These are phyloP conservation scores for Orbilia brochopaga DNA, from an alignment of 2,329 filamentous ascomycete species.

Conservation along the genomic window DNA sequence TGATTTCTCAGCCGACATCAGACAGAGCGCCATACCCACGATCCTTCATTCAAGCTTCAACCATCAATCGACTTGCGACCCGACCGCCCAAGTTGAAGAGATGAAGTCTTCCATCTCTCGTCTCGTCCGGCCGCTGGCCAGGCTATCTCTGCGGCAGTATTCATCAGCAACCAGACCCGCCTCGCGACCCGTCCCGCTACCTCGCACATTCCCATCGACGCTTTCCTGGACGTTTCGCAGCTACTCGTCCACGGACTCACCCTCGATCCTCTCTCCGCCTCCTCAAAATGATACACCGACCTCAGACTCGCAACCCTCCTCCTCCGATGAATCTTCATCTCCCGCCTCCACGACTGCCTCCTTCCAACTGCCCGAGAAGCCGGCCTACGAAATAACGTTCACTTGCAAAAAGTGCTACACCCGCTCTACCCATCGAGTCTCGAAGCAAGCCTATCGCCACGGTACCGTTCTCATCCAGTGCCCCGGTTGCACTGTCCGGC, in stretches of 20 bases:
- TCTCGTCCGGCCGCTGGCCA: slow-evolving; percentile 15
- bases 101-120: slow-evolving; percentile 34
- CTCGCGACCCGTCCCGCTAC: slow-evolving; percentile 6
- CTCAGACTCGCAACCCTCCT: slow-evolving; percentile 10
- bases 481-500: slow-evolving; percentile 81
- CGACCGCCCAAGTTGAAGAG: too few species aligned
- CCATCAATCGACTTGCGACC: background rate
- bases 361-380: slow-evolving; percentile 54
- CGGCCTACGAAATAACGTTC: slow-evolving; percentile 79
- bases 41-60: slow-evolving; percentile 4
- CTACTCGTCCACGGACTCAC: slow-evolving; percentile 33
- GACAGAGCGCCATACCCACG: background rate
- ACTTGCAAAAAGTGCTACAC: slow-evolving; percentile 85
- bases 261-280: slow-evolving; percentile 31
- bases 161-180: slow-evolving; percentile 1
- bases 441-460: slow-evolving; percentile 92
- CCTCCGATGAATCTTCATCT: slow-evolving; percentile 40
- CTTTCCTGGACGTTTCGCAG: slow-evolving; percentile 31
- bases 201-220: slow-evolving; percentile 18
- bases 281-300: slow-evolving; percentile 4
- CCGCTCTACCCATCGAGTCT: slow-evolving; percentile 82
- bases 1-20: slow-evolving; percentile 7
- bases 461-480: slow-evolving; percentile 90
- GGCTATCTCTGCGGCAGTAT: slow-evolving; percentile 1
- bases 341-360: slow-evolving; percentile 55